Conservation (phyloP, 768 basidiomycete genomes). For the Coprinellus micaceus region DNA sequence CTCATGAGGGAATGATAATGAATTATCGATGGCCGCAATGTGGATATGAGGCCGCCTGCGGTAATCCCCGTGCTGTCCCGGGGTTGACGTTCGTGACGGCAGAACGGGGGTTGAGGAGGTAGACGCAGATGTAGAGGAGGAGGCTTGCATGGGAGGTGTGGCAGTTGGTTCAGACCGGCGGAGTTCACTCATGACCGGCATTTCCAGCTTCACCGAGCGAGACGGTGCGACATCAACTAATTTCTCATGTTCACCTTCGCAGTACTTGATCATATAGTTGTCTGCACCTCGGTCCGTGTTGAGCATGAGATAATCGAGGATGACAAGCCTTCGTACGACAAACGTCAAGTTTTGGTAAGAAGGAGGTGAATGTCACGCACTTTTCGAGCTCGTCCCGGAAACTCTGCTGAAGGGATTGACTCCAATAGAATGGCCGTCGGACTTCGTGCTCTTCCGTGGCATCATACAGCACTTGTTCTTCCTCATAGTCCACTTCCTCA, state of each 20-base stretch:
- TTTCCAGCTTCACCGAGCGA: slow-evolving; percentile 58
- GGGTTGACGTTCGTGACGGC: slow-evolving; percentile 32
- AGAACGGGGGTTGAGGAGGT: slow-evolving; percentile 27
- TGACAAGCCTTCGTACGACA: slow-evolving; percentile 58
- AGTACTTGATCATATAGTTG: slow-evolving; percentile 92
- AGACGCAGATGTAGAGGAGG: slow-evolving; percentile 24
- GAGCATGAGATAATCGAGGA: slow-evolving; percentile 88
- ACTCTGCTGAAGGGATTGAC: slow-evolving; percentile 66
- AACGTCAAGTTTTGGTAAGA: not conserved
- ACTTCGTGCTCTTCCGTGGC: slow-evolving; percentile 54
- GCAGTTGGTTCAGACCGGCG: slow-evolving; percentile 41
- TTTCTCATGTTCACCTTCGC: slow-evolving; percentile 77
- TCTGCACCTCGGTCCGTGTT: slow-evolving; percentile 88
- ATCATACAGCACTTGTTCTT: slow-evolving; percentile 67
- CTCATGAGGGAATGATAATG: slow-evolving; percentile 87
- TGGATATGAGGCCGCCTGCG: slow-evolving; percentile 76
- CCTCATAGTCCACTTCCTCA: slow-evolving; percentile 73
- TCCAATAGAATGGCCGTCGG: slow-evolving; percentile 78
- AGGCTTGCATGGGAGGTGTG: slow-evolving; percentile 36
- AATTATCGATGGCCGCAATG: slow-evolving; percentile 92
- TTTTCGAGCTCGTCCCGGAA: slow-evolving; percentile 89
- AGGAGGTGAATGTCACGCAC: slow-evolving; percentile 34
- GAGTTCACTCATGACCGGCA: slow-evolving; percentile 73
- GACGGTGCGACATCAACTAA: slow-evolving; percentile 78
- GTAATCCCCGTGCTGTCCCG: slow-evolving; percentile 36